Percentiles rank a stretch among this genome's conserved stretches.
phyloP scores from a whole-genome alignment of 2,329 filamentous ascomycete genomes.

The Cercospora brassicicola region DNA sequence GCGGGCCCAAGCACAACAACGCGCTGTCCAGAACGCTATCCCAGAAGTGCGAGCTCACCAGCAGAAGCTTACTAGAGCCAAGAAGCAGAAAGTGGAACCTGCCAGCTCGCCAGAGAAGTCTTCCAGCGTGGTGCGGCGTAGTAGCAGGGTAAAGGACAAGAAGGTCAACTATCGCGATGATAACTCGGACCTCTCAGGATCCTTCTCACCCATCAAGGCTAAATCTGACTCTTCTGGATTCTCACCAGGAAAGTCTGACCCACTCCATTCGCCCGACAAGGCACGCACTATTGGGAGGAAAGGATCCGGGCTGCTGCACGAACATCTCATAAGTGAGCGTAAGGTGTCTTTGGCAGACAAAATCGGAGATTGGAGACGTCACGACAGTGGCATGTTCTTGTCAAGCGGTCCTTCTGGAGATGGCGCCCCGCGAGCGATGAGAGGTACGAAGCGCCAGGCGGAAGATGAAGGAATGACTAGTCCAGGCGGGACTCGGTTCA shows the following conservation, averaged over 20 bases:
- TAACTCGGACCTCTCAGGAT: slow-evolving; percentile 4
- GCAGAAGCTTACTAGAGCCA: slow-evolving; percentile 11
- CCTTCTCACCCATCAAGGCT: slow-evolving; percentile 20
- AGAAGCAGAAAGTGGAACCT: slow-evolving; percentile 9
- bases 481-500: not conserved
- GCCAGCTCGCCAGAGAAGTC: slow-evolving; percentile 7
- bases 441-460: slow-evolving; percentile 1
- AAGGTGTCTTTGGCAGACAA: slow-evolving; percentile 17
- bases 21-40: slow-evolving; percentile 5
- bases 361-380: slow-evolving; percentile 20
- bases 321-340: not conserved
- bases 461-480: not conserved
- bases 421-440: not conserved
- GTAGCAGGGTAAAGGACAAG: slow-evolving; percentile 22
- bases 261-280: slow-evolving; percentile 7
- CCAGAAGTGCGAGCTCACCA: slow-evolving; percentile 7
- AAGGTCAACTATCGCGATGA: slow-evolving; percentile 26
- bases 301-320: not conserved
- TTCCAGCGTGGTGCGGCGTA: slow-evolving; percentile 18
- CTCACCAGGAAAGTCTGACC: slow-evolving; percentile 19
- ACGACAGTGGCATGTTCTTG: slow-evolving; percentile 1
- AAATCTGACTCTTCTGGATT: slow-evolving; percentile 20
- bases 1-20: not conserved
- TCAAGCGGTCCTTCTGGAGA: not conserved
- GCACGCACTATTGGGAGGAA: not conserved